These are phyloP conservation scores for Pseudisothecium myosuroides DNA, from an alignment of 225 moss, liverwort and hornwort genomes.

Conservation along the genomic window DNA sequence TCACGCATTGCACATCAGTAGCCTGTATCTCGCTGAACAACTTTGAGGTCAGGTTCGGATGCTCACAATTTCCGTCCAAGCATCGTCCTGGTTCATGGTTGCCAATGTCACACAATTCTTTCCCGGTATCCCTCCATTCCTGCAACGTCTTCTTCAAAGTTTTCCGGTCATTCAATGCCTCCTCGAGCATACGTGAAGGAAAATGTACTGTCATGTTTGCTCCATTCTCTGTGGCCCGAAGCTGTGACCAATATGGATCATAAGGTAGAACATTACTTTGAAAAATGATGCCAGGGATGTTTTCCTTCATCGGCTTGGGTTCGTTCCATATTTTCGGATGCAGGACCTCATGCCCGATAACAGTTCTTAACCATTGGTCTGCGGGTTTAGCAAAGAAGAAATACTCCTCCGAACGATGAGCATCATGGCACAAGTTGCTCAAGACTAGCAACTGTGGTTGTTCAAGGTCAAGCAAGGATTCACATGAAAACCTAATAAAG, in stretches of 20 bases:
- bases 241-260: neutral
- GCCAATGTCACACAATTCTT: neutral
- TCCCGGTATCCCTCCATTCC: neutral
- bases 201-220: neutral
- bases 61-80: neutral
- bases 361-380: conserved; percentile 6
- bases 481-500: neutral
- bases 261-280: conserved; percentile 9
- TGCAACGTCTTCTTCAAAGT: neutral
- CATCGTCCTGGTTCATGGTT: neutral
- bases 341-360: neutral
- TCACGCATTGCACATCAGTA: neutral
- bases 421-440: neutral
- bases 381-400: neutral
- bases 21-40: neutral
- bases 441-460: neutral
- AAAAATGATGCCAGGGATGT: neutral
- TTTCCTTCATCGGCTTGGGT: neutral
- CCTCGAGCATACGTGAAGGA: neutral
- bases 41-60: neutral
- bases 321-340: neutral
- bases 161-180: neutral
- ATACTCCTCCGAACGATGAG: neutral
- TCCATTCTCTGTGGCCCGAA: neutral
- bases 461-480: neutral